Evolutionary conservation across 306 rosid genomes (phyloP).

Genomic region (Rosa persica): DNA sequence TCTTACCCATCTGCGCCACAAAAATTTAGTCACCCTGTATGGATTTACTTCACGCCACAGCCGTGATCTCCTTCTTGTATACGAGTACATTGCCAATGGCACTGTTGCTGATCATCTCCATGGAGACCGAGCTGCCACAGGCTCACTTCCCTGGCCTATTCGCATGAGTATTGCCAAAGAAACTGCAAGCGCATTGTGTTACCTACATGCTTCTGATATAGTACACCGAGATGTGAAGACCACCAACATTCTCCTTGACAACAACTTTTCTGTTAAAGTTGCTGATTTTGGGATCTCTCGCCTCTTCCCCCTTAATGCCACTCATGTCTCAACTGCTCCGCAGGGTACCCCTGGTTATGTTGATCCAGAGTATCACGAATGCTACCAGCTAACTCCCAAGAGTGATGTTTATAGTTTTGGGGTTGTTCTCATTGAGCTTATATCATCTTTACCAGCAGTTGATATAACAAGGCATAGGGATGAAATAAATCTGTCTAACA

Average conservation of each 20-base stretch:
- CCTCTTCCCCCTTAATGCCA: slow-evolving; percentile 49
- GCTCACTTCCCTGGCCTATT: slow-evolving; percentile 53
- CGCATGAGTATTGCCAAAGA: slow-evolving; percentile 69
- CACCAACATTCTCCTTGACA: slow-evolving; percentile 61
- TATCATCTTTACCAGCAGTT: slow-evolving; percentile 68
- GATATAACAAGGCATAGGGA: slow-evolving; percentile 50
- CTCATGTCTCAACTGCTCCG: slow-evolving; percentile 75
- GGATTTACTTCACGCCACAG: slow-evolving; percentile 70
- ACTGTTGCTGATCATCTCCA: slow-evolving; percentile 79
- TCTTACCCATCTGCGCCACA: slow-evolving; percentile 58
- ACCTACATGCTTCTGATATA: slow-evolving; percentile 74
- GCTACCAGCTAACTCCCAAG: slow-evolving; percentile 59
- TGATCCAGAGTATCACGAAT: slow-evolving; percentile 69
- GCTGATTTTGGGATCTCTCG: slow-evolving; percentile 86
- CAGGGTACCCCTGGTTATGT: slow-evolving; percentile 85
- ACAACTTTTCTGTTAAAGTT: slow-evolving; percentile 50
- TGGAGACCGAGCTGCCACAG: slow-evolving; percentile 42
- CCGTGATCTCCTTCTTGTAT: slow-evolving; percentile 65
- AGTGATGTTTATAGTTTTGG: slow-evolving; percentile 89
- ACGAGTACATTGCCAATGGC: slow-evolving; percentile 73
- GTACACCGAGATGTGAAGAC: slow-evolving; percentile 82
- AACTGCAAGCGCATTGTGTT: slow-evolving; percentile 60
- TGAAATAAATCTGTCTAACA: slow-evolving; percentile 60
- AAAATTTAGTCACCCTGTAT: slow-evolving; percentile 63
- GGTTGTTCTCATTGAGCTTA: slow-evolving; percentile 67